A percentile compares a stretch with the other conserved stretches of the same genome.
phyloP scores from a whole-genome alignment of 163 green algal genomes.

The Trebouxia gelatinosa region DNA sequence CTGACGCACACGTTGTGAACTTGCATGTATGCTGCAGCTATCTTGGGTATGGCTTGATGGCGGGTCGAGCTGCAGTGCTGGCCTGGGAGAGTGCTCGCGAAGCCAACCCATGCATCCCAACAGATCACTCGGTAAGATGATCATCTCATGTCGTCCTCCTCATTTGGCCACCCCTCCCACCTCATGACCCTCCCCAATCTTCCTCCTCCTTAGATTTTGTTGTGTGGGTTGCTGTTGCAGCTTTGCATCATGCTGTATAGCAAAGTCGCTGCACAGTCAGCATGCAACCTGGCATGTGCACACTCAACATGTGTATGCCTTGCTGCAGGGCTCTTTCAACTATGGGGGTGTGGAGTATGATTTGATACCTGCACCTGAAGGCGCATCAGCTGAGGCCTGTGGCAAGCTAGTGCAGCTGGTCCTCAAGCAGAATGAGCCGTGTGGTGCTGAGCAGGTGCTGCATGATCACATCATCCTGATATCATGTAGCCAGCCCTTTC shows the following conservation, averaged over 20 bases:
- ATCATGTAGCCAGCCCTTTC: neutral
- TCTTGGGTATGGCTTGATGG: slow-evolving; percentile 95
- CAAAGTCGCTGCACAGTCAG: too few relatives aligned
- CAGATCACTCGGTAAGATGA: slow-evolving; percentile 45
- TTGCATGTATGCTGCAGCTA: slow-evolving; percentile 73
- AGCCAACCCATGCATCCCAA: slow-evolving; percentile 69
- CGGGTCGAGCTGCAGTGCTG: slow-evolving; percentile 82
- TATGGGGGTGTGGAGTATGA: slow-evolving; percentile 68
- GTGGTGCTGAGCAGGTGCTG: slow-evolving; percentile 55
- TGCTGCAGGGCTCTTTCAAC: slow-evolving; percentile 38
- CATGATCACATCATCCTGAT: neutral
- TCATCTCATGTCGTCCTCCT: too few relatives aligned
- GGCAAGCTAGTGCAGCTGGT: slow-evolving; percentile 44
- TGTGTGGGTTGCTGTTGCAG: too few relatives aligned
- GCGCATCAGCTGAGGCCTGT: slow-evolving; percentile 32
- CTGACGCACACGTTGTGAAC: too few relatives aligned
- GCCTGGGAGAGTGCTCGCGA: slow-evolving; percentile 39
- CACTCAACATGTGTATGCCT: too few relatives aligned
- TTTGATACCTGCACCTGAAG: slow-evolving; percentile 29
- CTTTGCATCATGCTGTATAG: too few relatives aligned
- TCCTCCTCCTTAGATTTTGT: too few relatives aligned
- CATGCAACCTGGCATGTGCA: too few relatives aligned
- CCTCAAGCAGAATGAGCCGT: slow-evolving; percentile 56
- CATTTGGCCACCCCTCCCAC: too few relatives aligned
- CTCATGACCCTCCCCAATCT: too few relatives aligned